Evolutionary conservation across 2,329 filamentous ascomycete species (phyloP), one percentile per base, ranked within the genome.

Genomic region (Penicillium sp.): DNA sequence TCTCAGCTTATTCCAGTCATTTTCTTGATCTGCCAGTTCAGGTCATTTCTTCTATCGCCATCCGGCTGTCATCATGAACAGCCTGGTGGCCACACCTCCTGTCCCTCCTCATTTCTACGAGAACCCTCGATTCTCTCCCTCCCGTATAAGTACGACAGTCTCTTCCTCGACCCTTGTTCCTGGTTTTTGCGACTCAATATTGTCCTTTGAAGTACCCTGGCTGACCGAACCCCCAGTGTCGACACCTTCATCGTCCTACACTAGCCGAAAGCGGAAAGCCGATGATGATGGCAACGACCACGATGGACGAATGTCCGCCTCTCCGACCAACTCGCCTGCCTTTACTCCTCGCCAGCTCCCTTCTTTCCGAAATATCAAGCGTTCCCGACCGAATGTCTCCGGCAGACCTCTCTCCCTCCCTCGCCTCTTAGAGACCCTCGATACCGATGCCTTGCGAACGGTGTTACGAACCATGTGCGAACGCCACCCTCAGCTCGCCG

Each of bases 391-490:
- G 67, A 92, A 96, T 68, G 76, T 92, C 60, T 83, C 83, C 22
- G 88, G 88, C 42, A 82, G 87, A 60, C 86, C 88, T 49, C 81
- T 91, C 49, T 79, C 87, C 25, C 79, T 91, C 25, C 83, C 87
- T 58, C 89, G 95, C 71, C 85, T 99, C n/a, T 87, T 99, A 63
- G 94, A 99, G 79, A 98, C 95, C 0, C 86, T 99, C 47, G 91
- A 96, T 71, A 89, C 88, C 61, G 86, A 90, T 60, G 91, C 96
- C 66, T 84, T 99, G 71, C 88, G 94, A 67, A 87, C 86, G 38
- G 88, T 97, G 1, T 84, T 99, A n/a, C 91, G 93, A 74, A 89
- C 90, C 56, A 90, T 99, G 73, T 97, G 93, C 80, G 90, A 96
- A 71, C 87, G 90, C 67, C 92, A 96, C 73, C 92, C 93, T 4